phyloP scores from a whole-genome alignment of 306 rosid species.

The Cicer bijugum region DNA sequence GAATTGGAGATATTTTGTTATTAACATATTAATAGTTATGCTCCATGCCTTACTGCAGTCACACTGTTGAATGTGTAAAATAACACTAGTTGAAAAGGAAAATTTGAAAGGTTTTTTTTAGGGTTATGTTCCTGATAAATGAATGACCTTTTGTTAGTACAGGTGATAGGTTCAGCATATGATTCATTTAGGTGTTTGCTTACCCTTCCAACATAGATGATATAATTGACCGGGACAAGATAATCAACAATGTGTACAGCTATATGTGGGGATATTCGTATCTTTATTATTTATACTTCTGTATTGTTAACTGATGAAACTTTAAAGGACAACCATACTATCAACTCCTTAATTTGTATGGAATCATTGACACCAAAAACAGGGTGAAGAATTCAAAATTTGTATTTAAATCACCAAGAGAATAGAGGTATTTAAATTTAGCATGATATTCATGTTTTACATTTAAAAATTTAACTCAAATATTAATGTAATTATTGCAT shows the following conservation, averaged over 20 bases:
- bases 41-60: conserved; percentile 47
- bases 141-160: conserved; percentile 52
- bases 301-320: conserved; percentile 18
- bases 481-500: too few relatives aligned
- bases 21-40: conserved; percentile 50
- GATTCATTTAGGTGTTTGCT: conserved; percentile 51
- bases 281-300: conserved; percentile 39
- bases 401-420: not conserved
- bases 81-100: conserved; percentile 47
- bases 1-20: conserved; percentile 40
- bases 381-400: not conserved
- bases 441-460: too few relatives aligned
- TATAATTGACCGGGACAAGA: conserved; percentile 46
- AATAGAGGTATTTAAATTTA: too few relatives aligned
- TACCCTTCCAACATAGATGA: conserved; percentile 46
- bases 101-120: conserved; percentile 41
- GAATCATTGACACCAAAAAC: not conserved
- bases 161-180: conserved; percentile 62
- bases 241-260: conserved; percentile 65
- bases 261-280: conserved; percentile 57
- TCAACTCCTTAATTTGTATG: not conserved
- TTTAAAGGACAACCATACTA: conserved; percentile 10
- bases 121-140: conserved; percentile 47
- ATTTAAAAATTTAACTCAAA: too few relatives aligned
- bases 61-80: conserved; percentile 56